Evolutionary conservation across 345 rosid genomes (phyloP).

Genomic region (Turnera subulata): DNA sequence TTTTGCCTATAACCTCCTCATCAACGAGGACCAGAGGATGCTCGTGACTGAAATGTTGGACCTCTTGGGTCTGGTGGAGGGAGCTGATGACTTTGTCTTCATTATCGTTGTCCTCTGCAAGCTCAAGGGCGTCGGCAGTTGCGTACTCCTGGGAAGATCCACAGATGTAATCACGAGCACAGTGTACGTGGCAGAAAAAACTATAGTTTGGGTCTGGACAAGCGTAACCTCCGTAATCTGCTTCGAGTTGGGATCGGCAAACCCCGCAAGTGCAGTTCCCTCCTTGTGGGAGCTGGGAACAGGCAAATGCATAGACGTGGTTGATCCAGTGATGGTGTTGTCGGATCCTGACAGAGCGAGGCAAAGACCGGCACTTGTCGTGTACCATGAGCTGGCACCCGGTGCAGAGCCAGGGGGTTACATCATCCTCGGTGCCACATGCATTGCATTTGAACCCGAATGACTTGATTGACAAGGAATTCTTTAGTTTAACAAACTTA

Average conservation of each 20-base stretch:
- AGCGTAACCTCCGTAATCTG: slow-evolving; percentile 8
- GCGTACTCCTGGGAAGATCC: neutral
- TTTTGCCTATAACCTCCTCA: neutral
- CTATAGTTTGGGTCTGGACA: slow-evolving; percentile 2
- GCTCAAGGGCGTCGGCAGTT: neutral
- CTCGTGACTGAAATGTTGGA: slow-evolving; percentile 15
- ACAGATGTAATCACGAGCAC: neutral
- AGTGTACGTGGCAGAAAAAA: slow-evolving; percentile 8
- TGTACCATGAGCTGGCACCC: neutral
- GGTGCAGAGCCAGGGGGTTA: neutral
- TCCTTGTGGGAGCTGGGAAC: neutral
- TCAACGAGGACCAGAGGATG: slow-evolving; percentile 1
- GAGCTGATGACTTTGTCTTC: too few relatives aligned
- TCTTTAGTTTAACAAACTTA: too few relatives aligned
- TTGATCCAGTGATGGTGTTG: neutral
- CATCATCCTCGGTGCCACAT: neutral
- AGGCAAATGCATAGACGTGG: neutral
- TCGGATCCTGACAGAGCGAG: neutral
- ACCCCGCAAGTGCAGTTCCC: neutral
- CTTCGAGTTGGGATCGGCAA: slow-evolving; percentile 1
- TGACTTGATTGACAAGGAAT: too few relatives aligned
- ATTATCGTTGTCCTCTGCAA: neutral
- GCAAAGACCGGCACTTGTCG: neutral
- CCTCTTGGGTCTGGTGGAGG: too few relatives aligned
- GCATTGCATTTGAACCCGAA: too few relatives aligned